Evolutionary conservation across 345 rosid species (phyloP).

Genomic region (Toxicodendron radicans): DNA sequence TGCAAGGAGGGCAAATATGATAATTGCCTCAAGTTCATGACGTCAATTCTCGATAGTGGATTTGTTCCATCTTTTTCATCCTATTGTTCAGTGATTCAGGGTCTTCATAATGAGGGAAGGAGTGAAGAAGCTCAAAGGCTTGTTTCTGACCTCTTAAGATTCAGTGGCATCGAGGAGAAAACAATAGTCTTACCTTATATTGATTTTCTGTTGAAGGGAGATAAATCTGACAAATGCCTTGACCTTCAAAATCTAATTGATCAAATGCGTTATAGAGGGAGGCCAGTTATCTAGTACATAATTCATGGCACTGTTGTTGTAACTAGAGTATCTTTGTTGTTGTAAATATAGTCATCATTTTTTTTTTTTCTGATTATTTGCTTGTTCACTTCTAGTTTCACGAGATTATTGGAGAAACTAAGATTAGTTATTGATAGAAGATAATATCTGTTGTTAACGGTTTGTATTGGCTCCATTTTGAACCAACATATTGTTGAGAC

Average conservation of each 20-base stretch:
- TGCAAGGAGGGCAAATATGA: conserved; percentile 31
- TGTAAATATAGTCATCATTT: neutral
- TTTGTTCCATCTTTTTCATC: conserved; percentile 42
- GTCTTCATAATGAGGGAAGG: conserved; percentile 37
- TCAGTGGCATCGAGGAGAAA: conserved; percentile 32
- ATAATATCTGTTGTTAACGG: too few species aligned
- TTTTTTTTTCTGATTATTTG: neutral
- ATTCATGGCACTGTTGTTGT: neutral
- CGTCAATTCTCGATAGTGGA: conserved; percentile 29
- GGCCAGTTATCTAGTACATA: conserved; percentile 17
- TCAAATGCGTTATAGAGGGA: conserved; percentile 20
- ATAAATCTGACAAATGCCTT: conserved; percentile 26
- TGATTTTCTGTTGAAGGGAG: conserved; percentile 36
- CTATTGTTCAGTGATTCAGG: conserved; percentile 37
- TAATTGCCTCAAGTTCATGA: conserved; percentile 34
- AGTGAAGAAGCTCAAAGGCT: conserved; percentile 32
- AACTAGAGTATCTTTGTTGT: neutral
- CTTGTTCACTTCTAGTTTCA: neutral
- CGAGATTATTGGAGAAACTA: too few species aligned
- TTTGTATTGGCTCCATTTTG: too few species aligned
- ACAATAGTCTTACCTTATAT: conserved; percentile 30
- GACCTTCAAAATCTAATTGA: conserved; percentile 31
- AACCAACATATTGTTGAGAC: too few species aligned
- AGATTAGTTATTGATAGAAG: too few species aligned
- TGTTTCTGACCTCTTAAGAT: conserved; percentile 37